Percentiles rank a stretch among this genome's conserved stretches.
These are phyloP conservation scores for Elaphomyces granulatus DNA, from an alignment of 495 filamentous ascomycete genomes.

Conservation along the genomic window DNA sequence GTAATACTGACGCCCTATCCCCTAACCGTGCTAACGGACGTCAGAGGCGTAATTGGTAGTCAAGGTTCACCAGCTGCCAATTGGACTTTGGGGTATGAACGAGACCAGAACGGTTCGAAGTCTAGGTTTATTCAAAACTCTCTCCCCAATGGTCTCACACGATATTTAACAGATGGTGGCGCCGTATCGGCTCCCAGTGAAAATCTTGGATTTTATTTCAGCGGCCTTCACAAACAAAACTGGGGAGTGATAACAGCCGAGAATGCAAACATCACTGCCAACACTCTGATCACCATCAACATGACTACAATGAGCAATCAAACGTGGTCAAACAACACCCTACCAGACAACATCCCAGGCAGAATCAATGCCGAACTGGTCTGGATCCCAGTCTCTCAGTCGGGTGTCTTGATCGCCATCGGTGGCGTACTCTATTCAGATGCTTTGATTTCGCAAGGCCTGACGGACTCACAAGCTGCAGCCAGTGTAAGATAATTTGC, in stretches of 20 bases:
- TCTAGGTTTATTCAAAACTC: slow-evolving; percentile 18
- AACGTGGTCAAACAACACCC: slow-evolving; percentile 35
- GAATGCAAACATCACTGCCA: slow-evolving; percentile 23
- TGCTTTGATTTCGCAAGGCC: slow-evolving; percentile 10
- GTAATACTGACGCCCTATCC: slow-evolving; percentile 25
- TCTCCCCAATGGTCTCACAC: slow-evolving; percentile 31
- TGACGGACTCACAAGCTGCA: background rate
- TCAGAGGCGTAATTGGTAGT: slow-evolving; percentile 3
- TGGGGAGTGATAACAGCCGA: slow-evolving; percentile 24
- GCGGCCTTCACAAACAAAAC: slow-evolving; percentile 30
- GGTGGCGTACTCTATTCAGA: slow-evolving; percentile 41
- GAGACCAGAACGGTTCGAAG: slow-evolving; percentile 25
- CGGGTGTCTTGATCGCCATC: slow-evolving; percentile 43
- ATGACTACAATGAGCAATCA: slow-evolving; percentile 31
- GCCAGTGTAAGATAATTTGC: slow-evolving; percentile 3
- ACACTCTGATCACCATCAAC: slow-evolving; percentile 40
- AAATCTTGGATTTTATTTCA: slow-evolving; percentile 50
- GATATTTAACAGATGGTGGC: slow-evolving; percentile 43
- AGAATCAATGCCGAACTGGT: slow-evolving; percentile 43
- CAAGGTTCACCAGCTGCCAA: slow-evolving; percentile 10
- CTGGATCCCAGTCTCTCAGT: slow-evolving; percentile 44
- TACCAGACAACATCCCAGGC: slow-evolving; percentile 30
- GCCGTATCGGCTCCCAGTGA: slow-evolving; percentile 45
- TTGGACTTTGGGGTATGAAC: slow-evolving; percentile 28
- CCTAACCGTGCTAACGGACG: slow-evolving; percentile 19